Conservation (phyloP, 345 rosid species). For the Nephelium lappaceum region DNA sequence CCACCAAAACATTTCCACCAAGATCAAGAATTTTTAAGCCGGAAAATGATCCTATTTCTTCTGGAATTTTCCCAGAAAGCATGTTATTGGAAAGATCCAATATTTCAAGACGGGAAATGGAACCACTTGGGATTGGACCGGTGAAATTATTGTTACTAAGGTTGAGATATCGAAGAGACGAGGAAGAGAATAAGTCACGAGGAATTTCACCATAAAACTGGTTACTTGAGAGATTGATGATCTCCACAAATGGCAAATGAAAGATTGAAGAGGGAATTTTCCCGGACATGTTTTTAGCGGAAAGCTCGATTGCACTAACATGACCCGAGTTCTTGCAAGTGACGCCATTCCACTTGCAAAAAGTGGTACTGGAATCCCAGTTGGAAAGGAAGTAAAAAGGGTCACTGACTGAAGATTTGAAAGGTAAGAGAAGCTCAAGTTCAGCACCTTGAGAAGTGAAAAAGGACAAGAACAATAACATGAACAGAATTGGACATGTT, state of each 20-base stretch:
- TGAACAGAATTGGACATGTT: conserved; percentile 26
- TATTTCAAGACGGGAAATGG: conserved; percentile 42
- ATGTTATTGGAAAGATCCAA: conserved; percentile 87
- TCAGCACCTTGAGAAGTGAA: conserved; percentile 46
- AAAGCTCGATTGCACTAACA: conserved; percentile 52
- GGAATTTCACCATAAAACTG: conserved; percentile 66
- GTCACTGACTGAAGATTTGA: conserved; percentile 65
- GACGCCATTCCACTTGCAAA: conserved; percentile 78
- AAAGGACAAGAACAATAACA: conserved; percentile 37
- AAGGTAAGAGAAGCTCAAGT: conserved; percentile 63
- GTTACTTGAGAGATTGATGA: conserved; percentile 68
- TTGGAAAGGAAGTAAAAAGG: conserved; percentile 61
- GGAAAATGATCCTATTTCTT: conserved; percentile 54
- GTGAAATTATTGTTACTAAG: conserved; percentile 89
- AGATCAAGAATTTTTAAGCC: conserved; percentile 67
- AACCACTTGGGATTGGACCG: conserved; percentile 52
- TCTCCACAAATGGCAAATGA: conserved; percentile 51
- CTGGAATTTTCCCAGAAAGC: conserved; percentile 59
- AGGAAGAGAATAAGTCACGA: conserved; percentile 40
- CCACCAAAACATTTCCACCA: conserved; percentile 76
- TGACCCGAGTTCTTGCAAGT: conserved; percentile 57
- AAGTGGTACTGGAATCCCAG: conserved; percentile 58
- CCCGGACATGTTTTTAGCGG: conserved; percentile 70
- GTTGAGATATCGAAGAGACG: conserved; percentile 67
- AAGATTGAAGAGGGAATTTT: conserved; percentile 46